These are phyloP conservation scores for Hamamelis virginiana DNA, from an alignment of 164 flowering plant species.

Conservation along the genomic window DNA sequence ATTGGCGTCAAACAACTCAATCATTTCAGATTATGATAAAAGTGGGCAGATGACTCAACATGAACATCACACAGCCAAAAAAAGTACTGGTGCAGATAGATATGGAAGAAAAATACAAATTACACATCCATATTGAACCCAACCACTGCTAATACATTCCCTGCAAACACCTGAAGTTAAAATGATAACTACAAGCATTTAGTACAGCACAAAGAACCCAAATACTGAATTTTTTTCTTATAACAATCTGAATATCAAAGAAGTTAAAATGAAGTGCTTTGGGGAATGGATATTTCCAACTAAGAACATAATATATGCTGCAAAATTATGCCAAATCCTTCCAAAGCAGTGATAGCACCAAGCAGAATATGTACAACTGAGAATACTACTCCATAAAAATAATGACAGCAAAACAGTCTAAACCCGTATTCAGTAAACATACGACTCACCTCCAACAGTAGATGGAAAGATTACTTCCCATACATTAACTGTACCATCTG, in stretches of 20 bases:
- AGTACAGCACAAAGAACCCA: neutral
- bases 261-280: neutral
- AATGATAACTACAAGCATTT: neutral
- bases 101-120: neutral
- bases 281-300: neutral
- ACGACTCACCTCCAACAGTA: slow-evolving; percentile 49
- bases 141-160: too few relatives aligned
- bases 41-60: neutral
- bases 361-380: neutral
- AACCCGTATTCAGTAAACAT: neutral
- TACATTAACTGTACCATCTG: slow-evolving; percentile 70
- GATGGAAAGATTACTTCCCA: slow-evolving; percentile 73
- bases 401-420: neutral
- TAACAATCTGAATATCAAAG: neutral
- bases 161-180: too few relatives aligned
- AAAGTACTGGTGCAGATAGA: neutral
- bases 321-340: neutral
- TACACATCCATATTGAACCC: too few relatives aligned
- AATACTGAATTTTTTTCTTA: neutral
- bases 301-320: neutral
- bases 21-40: neutral
- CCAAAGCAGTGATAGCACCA: neutral
- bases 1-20: neutral
- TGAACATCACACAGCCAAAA: neutral
- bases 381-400: neutral